A percentile compares a stretch with the other conserved stretches of the same genome.
Evolutionary conservation across 208 protist species (phyloP).

Genomic region (Wallacemonas sp.): DNA sequence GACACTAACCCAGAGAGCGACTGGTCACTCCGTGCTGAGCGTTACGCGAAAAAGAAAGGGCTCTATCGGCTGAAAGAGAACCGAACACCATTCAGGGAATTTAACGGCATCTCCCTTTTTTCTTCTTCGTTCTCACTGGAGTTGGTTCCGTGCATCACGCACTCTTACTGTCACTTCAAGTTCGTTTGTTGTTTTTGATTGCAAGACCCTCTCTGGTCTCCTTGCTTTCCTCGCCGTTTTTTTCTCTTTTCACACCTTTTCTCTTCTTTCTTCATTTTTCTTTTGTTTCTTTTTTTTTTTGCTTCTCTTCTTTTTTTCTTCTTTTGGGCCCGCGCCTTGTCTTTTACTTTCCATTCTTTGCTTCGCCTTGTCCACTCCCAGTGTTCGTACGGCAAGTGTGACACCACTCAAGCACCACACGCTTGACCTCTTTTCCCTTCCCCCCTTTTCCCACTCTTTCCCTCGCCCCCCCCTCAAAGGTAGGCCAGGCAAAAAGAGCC

Average conservation of each 20-base stretch:
- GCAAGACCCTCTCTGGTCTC: not conserved
- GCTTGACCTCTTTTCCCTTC: too few relatives aligned
- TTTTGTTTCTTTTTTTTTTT: not conserved
- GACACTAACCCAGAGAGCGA: too few relatives aligned
- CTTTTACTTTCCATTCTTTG: constrained; percentile 4
- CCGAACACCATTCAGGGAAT: too few relatives aligned
- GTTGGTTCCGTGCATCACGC: too few relatives aligned
- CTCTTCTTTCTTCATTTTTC: not conserved
- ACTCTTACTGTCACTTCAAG: too few relatives aligned
- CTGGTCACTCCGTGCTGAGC: too few relatives aligned
- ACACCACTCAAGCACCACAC: too few relatives aligned
- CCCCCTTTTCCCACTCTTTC: not conserved
- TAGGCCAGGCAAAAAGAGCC: not conserved
- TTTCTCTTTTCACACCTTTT: not conserved
- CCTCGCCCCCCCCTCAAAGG: not conserved
- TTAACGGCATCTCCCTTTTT: too few relatives aligned
- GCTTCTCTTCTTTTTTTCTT: constrained; percentile 6
- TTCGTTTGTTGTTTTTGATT: too few relatives aligned
- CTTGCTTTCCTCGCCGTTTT: not conserved
- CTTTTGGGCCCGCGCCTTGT: constrained; percentile 1
- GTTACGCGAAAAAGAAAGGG: too few relatives aligned
- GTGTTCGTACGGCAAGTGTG: too few relatives aligned
- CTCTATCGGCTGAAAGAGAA: too few relatives aligned
- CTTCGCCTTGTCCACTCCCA: not conserved
- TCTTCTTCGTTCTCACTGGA: not conserved